phyloP scores from a whole-genome alignment of 306 rosid genomes.

The Datisca glomerata region DNA sequence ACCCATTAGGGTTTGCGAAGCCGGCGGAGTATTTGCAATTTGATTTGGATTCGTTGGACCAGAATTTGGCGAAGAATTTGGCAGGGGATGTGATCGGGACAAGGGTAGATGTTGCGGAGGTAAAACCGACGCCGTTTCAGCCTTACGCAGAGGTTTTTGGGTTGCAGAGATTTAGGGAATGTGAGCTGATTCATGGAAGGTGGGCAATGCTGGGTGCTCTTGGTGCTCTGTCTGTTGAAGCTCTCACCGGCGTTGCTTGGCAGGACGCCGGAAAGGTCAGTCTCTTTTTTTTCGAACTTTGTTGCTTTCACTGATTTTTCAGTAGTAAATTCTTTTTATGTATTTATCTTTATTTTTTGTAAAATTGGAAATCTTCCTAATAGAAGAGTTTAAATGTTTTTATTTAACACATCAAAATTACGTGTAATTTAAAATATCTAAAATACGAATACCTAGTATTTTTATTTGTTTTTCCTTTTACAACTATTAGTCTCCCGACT shows the following conservation, averaged over 20 bases:
- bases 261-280: slow-evolving; percentile 86
- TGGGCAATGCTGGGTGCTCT: slow-evolving; percentile 85
- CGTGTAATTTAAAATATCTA: no score
- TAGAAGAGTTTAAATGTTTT: no score
- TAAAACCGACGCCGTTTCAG: slow-evolving; percentile 64
- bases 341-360: no score
- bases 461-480: no score
- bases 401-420: no score
- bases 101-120: slow-evolving; percentile 31
- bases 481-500: no score
- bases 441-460: no score
- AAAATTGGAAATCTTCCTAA: no score
- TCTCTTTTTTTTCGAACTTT: not conserved
- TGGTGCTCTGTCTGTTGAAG: slow-evolving; percentile 74
- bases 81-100: slow-evolving; percentile 53
- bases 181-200: slow-evolving; percentile 69
- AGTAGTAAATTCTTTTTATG: no score
- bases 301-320: no score
- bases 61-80: slow-evolving; percentile 63
- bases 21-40: slow-evolving; percentile 69
- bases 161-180: slow-evolving; percentile 67
- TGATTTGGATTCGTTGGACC: slow-evolving; percentile 65
- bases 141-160: slow-evolving; percentile 77
- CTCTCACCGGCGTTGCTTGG: slow-evolving; percentile 68
- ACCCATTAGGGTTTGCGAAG: slow-evolving; percentile 47